A percentile compares a stretch with the other conserved stretches of the same genome.
Evolutionary conservation across 2,329 filamentous ascomycete genomes (phyloP).

Genomic region (Penicillium sp.): DNA sequence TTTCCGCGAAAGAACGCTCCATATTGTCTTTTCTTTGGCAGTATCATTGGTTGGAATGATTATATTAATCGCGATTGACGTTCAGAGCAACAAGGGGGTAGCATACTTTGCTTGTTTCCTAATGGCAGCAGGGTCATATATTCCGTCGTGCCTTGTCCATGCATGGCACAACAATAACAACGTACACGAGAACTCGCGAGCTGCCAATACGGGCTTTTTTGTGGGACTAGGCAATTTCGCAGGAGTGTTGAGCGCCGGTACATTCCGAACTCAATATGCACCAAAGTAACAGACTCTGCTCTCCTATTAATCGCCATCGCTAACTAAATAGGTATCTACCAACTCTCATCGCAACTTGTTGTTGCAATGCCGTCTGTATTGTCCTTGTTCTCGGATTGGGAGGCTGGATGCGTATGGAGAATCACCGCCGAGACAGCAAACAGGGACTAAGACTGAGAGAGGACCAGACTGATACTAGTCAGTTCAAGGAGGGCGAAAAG

Average conservation of each 20-base stretch:
- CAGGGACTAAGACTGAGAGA: slow-evolving; percentile 39
- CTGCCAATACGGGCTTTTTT: slow-evolving; percentile 50
- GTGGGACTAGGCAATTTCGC: slow-evolving; percentile 53
- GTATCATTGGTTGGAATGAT: slow-evolving; percentile 48
- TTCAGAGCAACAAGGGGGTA: slow-evolving; percentile 43
- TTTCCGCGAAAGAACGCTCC: slow-evolving; percentile 49
- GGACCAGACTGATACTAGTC: slow-evolving; percentile 43
- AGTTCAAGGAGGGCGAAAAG: slow-evolving; percentile 41
- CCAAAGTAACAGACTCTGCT: slow-evolving; percentile 33
- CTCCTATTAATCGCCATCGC: background rate
- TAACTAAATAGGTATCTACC: slow-evolving; percentile 41
- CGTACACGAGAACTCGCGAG: slow-evolving; percentile 50
- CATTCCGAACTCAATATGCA: slow-evolving; percentile 51
- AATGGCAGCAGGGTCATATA: slow-evolving; percentile 47
- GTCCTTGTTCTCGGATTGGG: slow-evolving; percentile 41
- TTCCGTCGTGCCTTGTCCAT: slow-evolving; percentile 50
- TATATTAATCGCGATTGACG: slow-evolving; percentile 47
- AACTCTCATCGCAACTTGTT: slow-evolving; percentile 47
- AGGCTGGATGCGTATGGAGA: slow-evolving; percentile 50
- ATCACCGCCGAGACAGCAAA: slow-evolving; percentile 41
- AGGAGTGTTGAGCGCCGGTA: slow-evolving; percentile 48
- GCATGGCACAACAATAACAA: slow-evolving; percentile 57
- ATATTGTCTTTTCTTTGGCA: slow-evolving; percentile 44
- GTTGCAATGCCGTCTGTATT: slow-evolving; percentile 47
- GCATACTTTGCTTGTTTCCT: slow-evolving; percentile 55